These are phyloP conservation scores for Colletotrichum sp. DNA, from an alignment of 2,329 filamentous ascomycete genomes.

Conservation along the genomic window DNA sequence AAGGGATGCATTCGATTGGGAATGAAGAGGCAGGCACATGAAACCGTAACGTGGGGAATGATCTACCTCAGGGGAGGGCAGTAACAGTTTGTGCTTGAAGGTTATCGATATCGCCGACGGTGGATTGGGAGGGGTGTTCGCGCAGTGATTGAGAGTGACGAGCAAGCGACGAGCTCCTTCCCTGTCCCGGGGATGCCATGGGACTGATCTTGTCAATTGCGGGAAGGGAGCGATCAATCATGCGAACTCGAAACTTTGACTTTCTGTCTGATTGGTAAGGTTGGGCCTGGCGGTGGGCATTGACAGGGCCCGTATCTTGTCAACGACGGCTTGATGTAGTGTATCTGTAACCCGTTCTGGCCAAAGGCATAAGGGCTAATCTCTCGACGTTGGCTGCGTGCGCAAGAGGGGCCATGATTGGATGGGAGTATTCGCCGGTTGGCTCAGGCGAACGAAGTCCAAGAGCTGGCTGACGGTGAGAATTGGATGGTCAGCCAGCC, in stretches of 20 bases:
- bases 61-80: conserved; percentile 13
- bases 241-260: conserved; percentile 5
- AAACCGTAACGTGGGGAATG: conserved; percentile 17
- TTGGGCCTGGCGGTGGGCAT: background rate
- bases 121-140: background rate
- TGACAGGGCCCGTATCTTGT: background rate
- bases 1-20: conserved; percentile 9
- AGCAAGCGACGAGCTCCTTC: background rate
- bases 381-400: background rate
- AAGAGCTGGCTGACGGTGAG: background rate
- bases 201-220: conserved; percentile 3
- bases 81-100: background rate
- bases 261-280: background rate
- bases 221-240: conserved; percentile 16
- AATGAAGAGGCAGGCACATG: conserved; percentile 10
- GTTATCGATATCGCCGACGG: background rate
- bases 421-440: background rate
- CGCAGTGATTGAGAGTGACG: background rate
- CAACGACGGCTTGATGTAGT: background rate
- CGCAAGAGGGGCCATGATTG: background rate
- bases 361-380: background rate
- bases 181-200: background rate
- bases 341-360: background rate
- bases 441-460: background rate
- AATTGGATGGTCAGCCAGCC: conserved; percentile 6